A percentile compares a stretch with the other conserved stretches of the same genome.
These are phyloP conservation scores for Trifolium repens DNA, from an alignment of 306 rosid species.

Conservation along the genomic window DNA sequence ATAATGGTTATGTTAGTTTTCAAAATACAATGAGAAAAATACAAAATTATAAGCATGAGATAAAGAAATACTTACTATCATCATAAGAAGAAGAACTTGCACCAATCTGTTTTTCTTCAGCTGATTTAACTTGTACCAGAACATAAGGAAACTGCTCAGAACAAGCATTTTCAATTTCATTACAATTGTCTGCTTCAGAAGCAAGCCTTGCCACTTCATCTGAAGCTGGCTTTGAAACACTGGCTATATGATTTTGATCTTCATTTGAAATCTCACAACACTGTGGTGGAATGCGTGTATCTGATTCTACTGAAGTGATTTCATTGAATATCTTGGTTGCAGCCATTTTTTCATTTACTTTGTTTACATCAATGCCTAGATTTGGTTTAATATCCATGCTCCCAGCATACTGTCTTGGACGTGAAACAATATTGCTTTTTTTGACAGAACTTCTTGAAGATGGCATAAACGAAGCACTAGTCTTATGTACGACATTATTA, in stretches of 20 bases:
- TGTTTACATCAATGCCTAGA: constrained; percentile 32
- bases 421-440: constrained; percentile 37
- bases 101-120: constrained; percentile 43
- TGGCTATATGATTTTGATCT: constrained; percentile 37
- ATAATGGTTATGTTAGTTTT: too few relatives aligned
- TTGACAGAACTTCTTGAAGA: constrained; percentile 50
- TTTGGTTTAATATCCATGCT: constrained; percentile 37
- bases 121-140: constrained; percentile 32
- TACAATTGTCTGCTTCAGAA: constrained; percentile 40
- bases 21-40: neutral
- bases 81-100: constrained; percentile 20
- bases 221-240: constrained; percentile 38
- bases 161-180: constrained; percentile 50
- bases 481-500: constrained; percentile 30
- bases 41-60: constrained; percentile 18
- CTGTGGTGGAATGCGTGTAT: constrained; percentile 40
- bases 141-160: constrained; percentile 37
- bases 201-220: constrained; percentile 43
- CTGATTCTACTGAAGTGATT: constrained; percentile 37
- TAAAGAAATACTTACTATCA: constrained; percentile 58
- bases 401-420: constrained; percentile 42
- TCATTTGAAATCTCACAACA: constrained; percentile 42
- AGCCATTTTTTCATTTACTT: constrained; percentile 28
- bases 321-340: constrained; percentile 32
- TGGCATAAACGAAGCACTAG: constrained; percentile 35